Base-by-base conservation (phyloP, 345 rosid species). In the Durio zibethinus region DNA sequence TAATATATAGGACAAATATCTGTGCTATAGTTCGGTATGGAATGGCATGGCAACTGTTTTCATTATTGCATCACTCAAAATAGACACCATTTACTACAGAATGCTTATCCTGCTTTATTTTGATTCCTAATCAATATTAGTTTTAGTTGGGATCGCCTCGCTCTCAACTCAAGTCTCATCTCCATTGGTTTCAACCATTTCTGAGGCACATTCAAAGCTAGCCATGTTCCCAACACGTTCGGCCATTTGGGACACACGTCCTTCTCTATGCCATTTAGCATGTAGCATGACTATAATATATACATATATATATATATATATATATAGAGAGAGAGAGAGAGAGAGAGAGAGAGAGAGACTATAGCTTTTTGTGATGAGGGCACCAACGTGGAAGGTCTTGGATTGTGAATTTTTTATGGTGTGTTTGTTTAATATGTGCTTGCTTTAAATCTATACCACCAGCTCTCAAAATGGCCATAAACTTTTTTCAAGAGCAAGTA, bases 401-500 rank as follows among this genome's bases (percentile, higher is more conserved):
- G 57, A 29, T 40, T 75, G 35, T 43, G 31, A 25, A 67, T 42
- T n/a, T 38, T 10, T 38, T 38, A 35, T 48, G 69, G 35, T 68
- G 9, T 38, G 59, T 48, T 69, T 35, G 10, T 59, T 45, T 20
- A 42, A 48, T 40, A 20, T 10, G 36, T 11, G 5, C 23, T 27
- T 38, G 5, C 85, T 85, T 83, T 73, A 54, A 72, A 67, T 76
- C 67, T 56, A 63, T 72, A 52, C 85, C 84, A 63, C 57, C 27
- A 40, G 45, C 56, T 57, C 40, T n/a, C 79, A 72, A 47, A 47
- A 65, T 73, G 48, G 38, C 12, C 76, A 35, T 73, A 45, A 7
- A 6, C 27, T 76, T 66, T 27, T 47, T 69, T 18, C 7, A 35
- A 35, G 66, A 7, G 76, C 40, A 45, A 10, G 38, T 2, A 31